Conservation (phyloP, 2,329 filamentous ascomycete species). For the Botryotinia narcissicola region DNA sequence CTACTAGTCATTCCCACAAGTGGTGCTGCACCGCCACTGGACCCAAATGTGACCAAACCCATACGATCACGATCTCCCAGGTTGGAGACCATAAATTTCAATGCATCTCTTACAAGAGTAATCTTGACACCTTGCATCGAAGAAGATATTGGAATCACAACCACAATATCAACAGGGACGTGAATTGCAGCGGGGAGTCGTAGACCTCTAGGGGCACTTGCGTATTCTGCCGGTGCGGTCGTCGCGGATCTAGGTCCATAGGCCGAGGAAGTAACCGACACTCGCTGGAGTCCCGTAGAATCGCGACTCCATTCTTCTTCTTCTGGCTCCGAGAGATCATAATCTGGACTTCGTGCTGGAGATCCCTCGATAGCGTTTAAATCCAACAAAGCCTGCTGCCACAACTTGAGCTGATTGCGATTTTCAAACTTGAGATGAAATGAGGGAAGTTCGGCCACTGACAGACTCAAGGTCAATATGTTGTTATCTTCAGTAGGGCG, state of each 20-base stretch:
- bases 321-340: conserved; percentile 79
- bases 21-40: conserved; percentile 86
- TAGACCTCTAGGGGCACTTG: conserved; percentile 53
- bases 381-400: conserved; percentile 84
- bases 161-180: conserved; percentile 90
- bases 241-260: conserved; percentile 83
- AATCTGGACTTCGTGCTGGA: conserved; percentile 67
- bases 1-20: conserved; percentile 99
- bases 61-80: conserved; percentile 93
- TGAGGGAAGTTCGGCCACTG: conserved; percentile 85
- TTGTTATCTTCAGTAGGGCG: conserved; percentile 62
- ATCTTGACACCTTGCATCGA: conserved; percentile 99
- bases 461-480: conserved; percentile 83
- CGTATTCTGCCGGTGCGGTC: conserved; percentile 91
- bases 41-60: conserved; percentile 96
- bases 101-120: conserved; percentile 83
- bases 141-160: conserved; percentile 94
- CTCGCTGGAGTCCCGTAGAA: conserved; percentile 57
- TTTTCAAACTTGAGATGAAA: conserved; percentile 92
- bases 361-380: conserved; percentile 69
- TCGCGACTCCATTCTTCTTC: conserved; percentile 81
- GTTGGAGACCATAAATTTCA: conserved; percentile 86
- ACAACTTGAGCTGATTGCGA: conserved; percentile 79
- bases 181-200: conserved; percentile 55
- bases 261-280: conserved; percentile 74